phyloP scores from a whole-genome alignment of 805 yeast species.

The Wickerhamomyces sydowiorum region DNA sequence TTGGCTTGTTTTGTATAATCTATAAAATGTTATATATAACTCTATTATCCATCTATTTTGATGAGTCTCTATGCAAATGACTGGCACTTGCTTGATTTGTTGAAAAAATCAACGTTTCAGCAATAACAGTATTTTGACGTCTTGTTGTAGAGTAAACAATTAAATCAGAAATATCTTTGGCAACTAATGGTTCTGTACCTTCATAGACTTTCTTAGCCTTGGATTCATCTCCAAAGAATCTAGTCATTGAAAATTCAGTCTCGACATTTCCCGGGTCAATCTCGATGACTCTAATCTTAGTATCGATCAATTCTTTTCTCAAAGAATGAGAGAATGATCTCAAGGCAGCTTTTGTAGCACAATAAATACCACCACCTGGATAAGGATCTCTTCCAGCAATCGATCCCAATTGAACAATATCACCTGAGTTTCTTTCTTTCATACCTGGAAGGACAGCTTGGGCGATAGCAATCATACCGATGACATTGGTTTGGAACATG shows the following conservation, averaged over 20 bases:
- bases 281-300: slow-evolving; percentile 60
- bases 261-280: slow-evolving; percentile 68
- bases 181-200: slow-evolving; percentile 51
- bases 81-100: slow-evolving; percentile 77
- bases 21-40: not conserved
- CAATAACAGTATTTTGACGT: slow-evolving; percentile 51
- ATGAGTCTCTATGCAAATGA: slow-evolving; percentile 45
- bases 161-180: slow-evolving; percentile 54
- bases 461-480: slow-evolving; percentile 79
- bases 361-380: slow-evolving; percentile 75
- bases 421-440: slow-evolving; percentile 65
- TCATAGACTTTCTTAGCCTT: slow-evolving; percentile 51
- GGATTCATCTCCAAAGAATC: slow-evolving; percentile 52
- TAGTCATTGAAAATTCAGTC: slow-evolving; percentile 56
- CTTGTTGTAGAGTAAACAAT: slow-evolving; percentile 51
- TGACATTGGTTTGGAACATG: slow-evolving; percentile 84
- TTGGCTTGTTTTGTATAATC: not conserved
- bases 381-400: slow-evolving; percentile 81
- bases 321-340: slow-evolving; percentile 64
- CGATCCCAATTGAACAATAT: slow-evolving; percentile 69
- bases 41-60: not conserved
- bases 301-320: slow-evolving; percentile 68
- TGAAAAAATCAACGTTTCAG: slow-evolving; percentile 78
- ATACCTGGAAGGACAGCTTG: slow-evolving; percentile 70
- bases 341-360: slow-evolving; percentile 74